phyloP scores from a whole-genome alignment of 2,329 filamentous ascomycete species.

The Aspergillus caelatus region DNA sequence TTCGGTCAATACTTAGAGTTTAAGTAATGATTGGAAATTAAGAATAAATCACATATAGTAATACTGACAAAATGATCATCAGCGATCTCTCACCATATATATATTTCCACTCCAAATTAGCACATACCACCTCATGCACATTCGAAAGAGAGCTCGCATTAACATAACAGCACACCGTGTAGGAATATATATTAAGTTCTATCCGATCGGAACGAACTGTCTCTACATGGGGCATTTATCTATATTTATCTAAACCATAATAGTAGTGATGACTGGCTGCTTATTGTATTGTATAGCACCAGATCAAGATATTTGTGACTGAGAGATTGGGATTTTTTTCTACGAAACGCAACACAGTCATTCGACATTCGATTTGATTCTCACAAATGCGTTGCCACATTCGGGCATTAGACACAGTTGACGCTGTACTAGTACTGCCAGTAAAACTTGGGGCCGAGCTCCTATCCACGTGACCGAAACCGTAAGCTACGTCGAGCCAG shows the following conservation, averaged over 20 bases:
- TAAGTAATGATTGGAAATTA: too few species aligned
- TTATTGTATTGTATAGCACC: neutral
- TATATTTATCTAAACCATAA: neutral
- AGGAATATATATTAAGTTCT: neutral
- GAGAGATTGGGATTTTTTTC: neutral
- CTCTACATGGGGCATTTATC: neutral
- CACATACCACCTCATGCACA: neutral
- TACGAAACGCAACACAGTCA: neutral
- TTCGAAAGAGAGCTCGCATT: neutral
- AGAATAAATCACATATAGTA: neutral
- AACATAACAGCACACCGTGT: neutral
- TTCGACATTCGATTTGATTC: slow-evolving; percentile 4
- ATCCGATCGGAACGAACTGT: neutral
- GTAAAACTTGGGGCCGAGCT: neutral
- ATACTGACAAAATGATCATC: neutral
- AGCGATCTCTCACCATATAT: slow-evolving; percentile 7
- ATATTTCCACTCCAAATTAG: neutral
- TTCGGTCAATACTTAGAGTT: neutral
- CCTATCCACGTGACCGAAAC: slow-evolving; percentile 5
- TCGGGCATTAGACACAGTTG: neutral
- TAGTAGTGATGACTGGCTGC: neutral
- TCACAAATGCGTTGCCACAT: slow-evolving; percentile 4
- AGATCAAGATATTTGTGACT: neutral
- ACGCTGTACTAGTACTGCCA: neutral
- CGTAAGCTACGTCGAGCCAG: slow-evolving; percentile 12